phyloP scores from a whole-genome alignment of 176 grass and related monocot species.

The Oryza meyeriana region DNA sequence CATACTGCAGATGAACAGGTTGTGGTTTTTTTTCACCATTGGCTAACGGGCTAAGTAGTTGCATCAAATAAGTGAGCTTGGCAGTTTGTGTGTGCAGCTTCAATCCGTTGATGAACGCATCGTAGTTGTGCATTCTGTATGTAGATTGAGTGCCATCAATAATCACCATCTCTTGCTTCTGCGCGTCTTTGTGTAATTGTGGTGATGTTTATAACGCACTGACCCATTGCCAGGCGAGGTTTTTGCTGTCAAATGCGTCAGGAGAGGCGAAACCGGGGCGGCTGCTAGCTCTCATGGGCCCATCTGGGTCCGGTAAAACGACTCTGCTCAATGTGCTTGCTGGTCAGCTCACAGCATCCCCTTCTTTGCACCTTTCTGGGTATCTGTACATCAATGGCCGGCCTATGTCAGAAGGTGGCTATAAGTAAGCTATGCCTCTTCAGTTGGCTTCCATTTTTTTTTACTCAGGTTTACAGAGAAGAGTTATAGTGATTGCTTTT shows the following conservation, averaged over 20 bases:
- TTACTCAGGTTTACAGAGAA: background rate
- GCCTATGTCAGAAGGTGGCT: slow-evolving; percentile 43
- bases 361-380: slow-evolving; percentile 69
- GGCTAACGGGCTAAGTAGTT: no score
- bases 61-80: background rate
- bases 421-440: slow-evolving; percentile 60
- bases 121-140: background rate
- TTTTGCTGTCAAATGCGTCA: slow-evolving; percentile 69
- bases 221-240: slow-evolving; percentile 53
- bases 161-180: background rate
- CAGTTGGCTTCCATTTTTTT: background rate
- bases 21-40: background rate
- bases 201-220: background rate
- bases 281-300: slow-evolving; percentile 85
- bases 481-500: background rate
- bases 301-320: slow-evolving; percentile 87
- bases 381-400: slow-evolving; percentile 59
- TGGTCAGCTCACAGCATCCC: slow-evolving; percentile 64
- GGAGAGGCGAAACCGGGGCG: slow-evolving; percentile 82
- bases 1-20: background rate
- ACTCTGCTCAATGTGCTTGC: slow-evolving; percentile 92
- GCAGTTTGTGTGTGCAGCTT: background rate
- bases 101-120: background rate
- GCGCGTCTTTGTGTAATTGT: background rate
- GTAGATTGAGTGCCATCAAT: background rate